Evolutionary conservation across 2,329 filamentous ascomycete species (phyloP).

Genomic region (Cercospora brassicicola): DNA sequence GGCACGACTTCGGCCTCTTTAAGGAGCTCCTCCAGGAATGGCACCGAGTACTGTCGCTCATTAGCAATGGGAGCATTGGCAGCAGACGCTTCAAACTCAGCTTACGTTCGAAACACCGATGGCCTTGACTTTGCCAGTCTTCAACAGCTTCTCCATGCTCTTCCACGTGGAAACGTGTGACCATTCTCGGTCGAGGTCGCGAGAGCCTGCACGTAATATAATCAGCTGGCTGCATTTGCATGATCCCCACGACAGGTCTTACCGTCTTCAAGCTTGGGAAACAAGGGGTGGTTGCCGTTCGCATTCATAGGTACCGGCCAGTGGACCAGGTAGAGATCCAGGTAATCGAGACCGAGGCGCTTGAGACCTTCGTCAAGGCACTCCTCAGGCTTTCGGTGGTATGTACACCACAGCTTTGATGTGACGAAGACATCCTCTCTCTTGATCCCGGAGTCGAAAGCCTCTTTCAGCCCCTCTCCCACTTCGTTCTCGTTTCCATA

Average conservation of each 20-base stretch:
- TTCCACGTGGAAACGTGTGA: conserved; percentile 77
- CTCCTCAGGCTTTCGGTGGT: conserved; percentile 67
- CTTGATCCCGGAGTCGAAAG: conserved; percentile 66
- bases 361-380: conserved; percentile 72
- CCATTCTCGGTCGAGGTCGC: conserved; percentile 69
- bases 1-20: conserved; percentile 29
- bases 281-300: conserved; percentile 67
- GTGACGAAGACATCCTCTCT: conserved; percentile 80
- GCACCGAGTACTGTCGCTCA: conserved; percentile 43
- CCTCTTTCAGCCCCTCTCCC: conserved; percentile 72
- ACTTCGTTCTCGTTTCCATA: conserved; percentile 83
- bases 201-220: conserved; percentile 47
- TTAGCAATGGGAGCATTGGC: not conserved
- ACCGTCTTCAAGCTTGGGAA: conserved; percentile 71
- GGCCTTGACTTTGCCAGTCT: conserved; percentile 51
- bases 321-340: conserved; percentile 80
- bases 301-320: conserved; percentile 77
- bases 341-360: conserved; percentile 73
- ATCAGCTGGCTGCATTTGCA: not conserved
- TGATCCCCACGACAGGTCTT: not conserved
- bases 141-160: conserved; percentile 65
- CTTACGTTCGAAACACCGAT: conserved; percentile 51
- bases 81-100: not conserved
- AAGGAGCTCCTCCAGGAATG: conserved; percentile 53
- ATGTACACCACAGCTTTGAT: conserved; percentile 83